phyloP scores from a whole-genome alignment of 305 asterid species.

The Vinca major region DNA sequence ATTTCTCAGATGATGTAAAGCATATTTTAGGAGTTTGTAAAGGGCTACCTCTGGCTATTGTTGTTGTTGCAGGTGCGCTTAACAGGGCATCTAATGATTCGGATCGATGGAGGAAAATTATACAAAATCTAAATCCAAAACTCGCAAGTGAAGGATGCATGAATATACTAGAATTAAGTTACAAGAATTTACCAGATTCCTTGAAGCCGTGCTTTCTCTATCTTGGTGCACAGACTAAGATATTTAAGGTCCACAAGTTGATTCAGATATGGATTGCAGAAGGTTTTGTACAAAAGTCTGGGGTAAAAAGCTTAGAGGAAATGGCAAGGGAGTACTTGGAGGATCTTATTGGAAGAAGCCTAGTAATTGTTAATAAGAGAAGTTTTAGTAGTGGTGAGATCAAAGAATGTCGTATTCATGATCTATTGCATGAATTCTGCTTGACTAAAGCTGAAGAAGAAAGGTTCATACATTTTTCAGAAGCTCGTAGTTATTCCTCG shows the following conservation, averaged over 20 bases:
- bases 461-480: background rate
- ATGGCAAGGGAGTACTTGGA: background rate
- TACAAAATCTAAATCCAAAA: background rate
- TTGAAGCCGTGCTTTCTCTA: slow-evolving; percentile 11
- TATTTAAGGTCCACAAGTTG: background rate
- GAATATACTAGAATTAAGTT: background rate
- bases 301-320: background rate
- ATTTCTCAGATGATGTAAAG: background rate
- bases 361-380: slow-evolving; percentile 2
- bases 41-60: slow-evolving; percentile 11
- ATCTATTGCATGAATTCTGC: slow-evolving; percentile 6
- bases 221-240: background rate
- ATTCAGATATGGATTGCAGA: slow-evolving; percentile 6
- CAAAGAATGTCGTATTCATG: slow-evolving; percentile 14
- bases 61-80: background rate
- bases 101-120: background rate
- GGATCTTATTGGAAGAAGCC: slow-evolving; percentile 6
- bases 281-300: background rate
- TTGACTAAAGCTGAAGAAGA: background rate
- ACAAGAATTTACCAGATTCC: background rate
- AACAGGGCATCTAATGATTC: background rate
- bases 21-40: slow-evolving; percentile 2
- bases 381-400: slow-evolving; percentile 8
- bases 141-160: background rate
- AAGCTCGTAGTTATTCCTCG: background rate